phyloP scores from a whole-genome alignment of 2,329 filamentous ascomycete species.

The Juglanconis sp. region DNA sequence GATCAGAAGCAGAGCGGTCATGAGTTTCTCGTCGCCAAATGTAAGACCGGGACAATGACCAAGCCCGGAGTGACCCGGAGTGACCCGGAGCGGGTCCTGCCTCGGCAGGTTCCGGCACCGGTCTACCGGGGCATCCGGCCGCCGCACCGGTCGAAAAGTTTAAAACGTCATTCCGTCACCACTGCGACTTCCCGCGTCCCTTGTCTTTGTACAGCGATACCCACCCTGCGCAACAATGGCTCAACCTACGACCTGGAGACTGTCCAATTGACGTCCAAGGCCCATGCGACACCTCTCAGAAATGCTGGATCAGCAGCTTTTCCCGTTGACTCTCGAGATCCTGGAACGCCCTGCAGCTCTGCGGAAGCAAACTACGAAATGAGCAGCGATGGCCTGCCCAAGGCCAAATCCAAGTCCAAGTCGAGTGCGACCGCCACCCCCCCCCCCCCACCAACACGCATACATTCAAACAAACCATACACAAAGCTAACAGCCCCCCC shows the following conservation, averaged over 20 bases:
- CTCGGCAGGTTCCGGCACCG: background rate
- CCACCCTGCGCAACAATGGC: background rate
- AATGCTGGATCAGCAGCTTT: slow-evolving; percentile 10
- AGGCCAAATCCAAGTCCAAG: slow-evolving; percentile 30
- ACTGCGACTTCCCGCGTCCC: background rate
- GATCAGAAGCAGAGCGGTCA: background rate
- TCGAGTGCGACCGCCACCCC: slow-evolving; percentile 27
- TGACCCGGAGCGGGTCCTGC: background rate
- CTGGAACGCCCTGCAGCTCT: background rate
- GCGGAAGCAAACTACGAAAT: slow-evolving; percentile 24
- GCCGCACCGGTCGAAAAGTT: background rate
- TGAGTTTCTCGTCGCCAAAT: background rate
- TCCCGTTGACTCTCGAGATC: background rate
- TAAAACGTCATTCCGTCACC: slow-evolving; percentile 2
- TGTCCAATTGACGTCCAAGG: background rate
- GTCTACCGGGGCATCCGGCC: background rate
- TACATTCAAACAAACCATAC: background rate
- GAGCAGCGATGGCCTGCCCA: slow-evolving; percentile 31
- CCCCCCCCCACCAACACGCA: background rate
- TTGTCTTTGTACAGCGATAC: background rate
- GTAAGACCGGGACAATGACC: background rate
- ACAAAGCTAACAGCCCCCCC: slow-evolving; percentile 8
- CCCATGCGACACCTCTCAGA: background rate
- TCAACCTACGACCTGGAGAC: background rate
- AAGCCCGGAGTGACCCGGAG: background rate